phyloP scores from a whole-genome alignment of 345 rosid genomes.

The Lepidium aucheri region DNA sequence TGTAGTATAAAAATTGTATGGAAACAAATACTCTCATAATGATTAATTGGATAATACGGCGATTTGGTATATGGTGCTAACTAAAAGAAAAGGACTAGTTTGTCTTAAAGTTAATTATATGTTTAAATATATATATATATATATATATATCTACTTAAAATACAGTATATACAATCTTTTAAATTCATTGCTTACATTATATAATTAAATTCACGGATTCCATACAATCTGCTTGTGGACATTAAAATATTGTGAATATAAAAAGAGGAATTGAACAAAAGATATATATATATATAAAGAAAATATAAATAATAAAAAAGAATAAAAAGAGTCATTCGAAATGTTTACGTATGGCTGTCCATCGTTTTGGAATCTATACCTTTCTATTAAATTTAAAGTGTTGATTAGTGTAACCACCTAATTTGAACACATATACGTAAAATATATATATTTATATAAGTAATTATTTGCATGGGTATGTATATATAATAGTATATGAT shows the following conservation, averaged over 20 bases:
- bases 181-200: not conserved
- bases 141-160: not conserved
- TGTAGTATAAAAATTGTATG: not conserved
- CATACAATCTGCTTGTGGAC: not conserved
- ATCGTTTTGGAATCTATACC: constrained; percentile 23
- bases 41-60: not conserved
- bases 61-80: constrained; percentile 5
- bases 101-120: not conserved
- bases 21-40: not conserved
- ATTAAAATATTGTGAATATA: not conserved
- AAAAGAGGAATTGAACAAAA: constrained; percentile 1
- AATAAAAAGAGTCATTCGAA: constrained; percentile 4
- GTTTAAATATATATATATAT: not conserved
- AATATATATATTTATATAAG: not conserved
- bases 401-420: constrained; percentile 28
- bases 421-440: constrained; percentile 5
- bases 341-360: constrained; percentile 18
- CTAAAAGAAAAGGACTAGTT: not conserved
- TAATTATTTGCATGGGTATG: constrained; percentile 16
- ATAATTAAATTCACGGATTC: not conserved
- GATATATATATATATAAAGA: too few relatives aligned
- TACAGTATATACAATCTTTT: not conserved
- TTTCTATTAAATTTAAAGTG: constrained; percentile 13
- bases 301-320: too few relatives aligned
- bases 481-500: not conserved